Evolutionary conservation across 345 rosid genomes (phyloP), one percentile per base, ranked within the genome.

Genomic region (Populus ilicifolia): DNA sequence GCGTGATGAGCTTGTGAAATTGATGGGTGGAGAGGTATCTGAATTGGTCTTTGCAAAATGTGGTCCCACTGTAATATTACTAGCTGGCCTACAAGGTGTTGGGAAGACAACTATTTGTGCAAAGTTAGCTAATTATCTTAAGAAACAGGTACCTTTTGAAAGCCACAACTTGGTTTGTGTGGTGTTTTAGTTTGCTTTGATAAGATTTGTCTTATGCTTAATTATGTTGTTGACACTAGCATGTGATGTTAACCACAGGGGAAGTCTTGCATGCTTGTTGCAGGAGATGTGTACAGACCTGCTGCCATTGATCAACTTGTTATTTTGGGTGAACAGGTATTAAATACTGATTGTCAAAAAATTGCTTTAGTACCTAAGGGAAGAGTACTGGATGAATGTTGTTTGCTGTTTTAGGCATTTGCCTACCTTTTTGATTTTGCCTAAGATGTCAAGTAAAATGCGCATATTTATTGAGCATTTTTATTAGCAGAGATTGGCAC

Each of bases 1-100:
- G 9, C 86, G 79, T 78, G 96, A 90, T 39, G 98, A 96, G 86
- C 89, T 96, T 80, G 98, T 96, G 73, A 93, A 90, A 80, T 77
- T 96, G 89, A 96, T 96, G 99, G 99, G 99, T 74, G 99, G 98
- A 77, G 96, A 96, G 86, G 97, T 93, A 71, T 88, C 96, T 67
- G 98, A 93, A 86, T 88, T 96, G 73, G 93, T 84, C 14, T 96
- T 93, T 80, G 83, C 98, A 29, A 92, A 96, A 86, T 85, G 88
- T 59, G 87, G 89, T 73, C 98, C 99, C 30, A 92, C 97, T 1
- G 94, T 93, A 9, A 93, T 96, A 79, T 76, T 96, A 71, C 79
- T 96, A 86, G 99, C 99, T 79, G 99, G 99, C 78, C 85, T 96
- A 59, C 99, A 93, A 84, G 99, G 99, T 69, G 99, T 93, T 68